Base-by-base conservation (phyloP, 371 early-diverging fungal genomes). In the Lichtheimia hyalospora region DNA sequence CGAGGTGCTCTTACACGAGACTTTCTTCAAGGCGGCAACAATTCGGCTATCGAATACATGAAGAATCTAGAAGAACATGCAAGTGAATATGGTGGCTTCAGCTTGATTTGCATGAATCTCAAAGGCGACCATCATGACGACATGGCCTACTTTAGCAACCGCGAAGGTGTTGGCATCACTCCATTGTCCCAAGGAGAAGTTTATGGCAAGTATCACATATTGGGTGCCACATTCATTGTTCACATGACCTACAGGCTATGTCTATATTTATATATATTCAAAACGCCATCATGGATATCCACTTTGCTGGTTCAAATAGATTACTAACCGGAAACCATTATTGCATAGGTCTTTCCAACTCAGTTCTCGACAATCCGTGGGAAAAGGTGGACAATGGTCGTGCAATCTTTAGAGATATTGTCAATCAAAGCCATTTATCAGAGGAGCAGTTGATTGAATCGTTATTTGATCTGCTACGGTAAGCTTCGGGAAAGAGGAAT, bases 1-100 rank as follows among this genome's bases (percentile, higher is more conserved):
- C 73, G 88, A n/a, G 88, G 86, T 20, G 66, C 69, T 28, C 58
- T 85, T 25, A 76, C 82, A n/a, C 67, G 71, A 27, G 72, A 79
- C 39, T 81, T 71, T 57, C 49, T 85, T 34, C 48, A 54, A 16
- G 54, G 23, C 20, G 53, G 57, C 5, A 54, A 27, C 10, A 18
- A 34, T 6, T 57, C 67, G 18, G 67, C 68, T 3, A 28, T 71
- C 44, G 24, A 61, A 46, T 59, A 70, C 49, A 34, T 79, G 58
- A 58, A 70, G 46, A 28, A 60, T 13, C 27, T 82, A 2, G 15
- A 63, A 8, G 40, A 63, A 1, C 66, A 66, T 40, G 66, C 59
- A 7, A 12, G 61, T 0, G 73, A 69, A 3, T 85, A 63, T 62
- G 77, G 77, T 6, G 88, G 88, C 0, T 77, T 85, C 41, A 87